These are phyloP conservation scores for Solanum ossicruentum DNA, from an alignment of 257 asterid genomes.

Conservation along the genomic window DNA sequence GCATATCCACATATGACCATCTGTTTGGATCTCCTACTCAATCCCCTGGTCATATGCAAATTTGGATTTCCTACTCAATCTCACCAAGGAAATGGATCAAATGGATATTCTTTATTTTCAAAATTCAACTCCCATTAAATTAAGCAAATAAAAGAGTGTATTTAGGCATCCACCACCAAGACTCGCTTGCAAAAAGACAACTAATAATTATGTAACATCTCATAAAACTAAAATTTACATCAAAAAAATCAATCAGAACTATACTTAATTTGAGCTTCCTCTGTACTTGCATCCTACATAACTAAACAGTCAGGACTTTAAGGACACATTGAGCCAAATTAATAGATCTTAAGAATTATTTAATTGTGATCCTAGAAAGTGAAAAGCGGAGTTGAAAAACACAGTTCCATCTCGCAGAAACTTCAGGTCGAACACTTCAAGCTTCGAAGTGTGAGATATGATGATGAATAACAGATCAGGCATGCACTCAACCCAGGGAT, in stretches of 20 bases:
- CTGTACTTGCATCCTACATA: background rate
- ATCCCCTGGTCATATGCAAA: background rate
- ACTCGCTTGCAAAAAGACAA: background rate
- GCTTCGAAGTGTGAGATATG: background rate
- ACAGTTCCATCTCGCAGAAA: background rate
- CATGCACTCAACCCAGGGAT: background rate
- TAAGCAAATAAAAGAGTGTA: background rate
- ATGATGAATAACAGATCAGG: background rate
- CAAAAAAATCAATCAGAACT: background rate
- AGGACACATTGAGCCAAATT: background rate
- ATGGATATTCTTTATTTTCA: background rate
- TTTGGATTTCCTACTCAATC: background rate
- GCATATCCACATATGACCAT: background rate
- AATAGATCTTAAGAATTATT: background rate
- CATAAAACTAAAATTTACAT: background rate
- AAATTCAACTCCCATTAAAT: background rate
- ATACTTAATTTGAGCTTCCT: background rate
- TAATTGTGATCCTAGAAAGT: background rate
- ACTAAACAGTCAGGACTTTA: background rate
- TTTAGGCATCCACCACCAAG: background rate
- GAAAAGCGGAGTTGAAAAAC: background rate
- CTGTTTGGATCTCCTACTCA: background rate
- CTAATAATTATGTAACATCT: background rate
- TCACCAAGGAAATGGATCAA: background rate
- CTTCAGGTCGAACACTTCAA: background rate